phyloP scores from a whole-genome alignment of 2,329 filamentous ascomycete species.

The Domatiomyces catenatus region DNA sequence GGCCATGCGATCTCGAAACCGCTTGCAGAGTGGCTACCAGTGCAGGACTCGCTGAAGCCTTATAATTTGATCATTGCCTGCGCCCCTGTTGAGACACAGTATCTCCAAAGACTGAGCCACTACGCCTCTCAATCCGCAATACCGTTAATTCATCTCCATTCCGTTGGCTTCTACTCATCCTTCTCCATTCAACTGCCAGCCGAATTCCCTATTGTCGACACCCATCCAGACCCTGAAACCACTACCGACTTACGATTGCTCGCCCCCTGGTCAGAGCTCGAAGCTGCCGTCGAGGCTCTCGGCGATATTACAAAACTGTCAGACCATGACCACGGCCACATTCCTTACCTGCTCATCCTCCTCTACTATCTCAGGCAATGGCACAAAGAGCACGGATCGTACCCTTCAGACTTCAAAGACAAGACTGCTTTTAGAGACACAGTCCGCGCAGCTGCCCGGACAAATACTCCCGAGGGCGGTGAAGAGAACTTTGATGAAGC shows the following conservation, averaged over 20 bases:
- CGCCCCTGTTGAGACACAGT: conserved; percentile 40
- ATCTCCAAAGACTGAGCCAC: conserved; percentile 35
- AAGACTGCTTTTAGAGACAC: conserved; percentile 68
- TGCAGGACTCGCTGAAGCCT: conserved; percentile 25
- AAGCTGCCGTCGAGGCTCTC: conserved; percentile 49
- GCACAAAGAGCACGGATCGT: conserved; percentile 55
- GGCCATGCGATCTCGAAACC: conserved; percentile 48
- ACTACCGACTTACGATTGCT: conserved; percentile 74
- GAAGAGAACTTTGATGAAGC: conserved; percentile 98
- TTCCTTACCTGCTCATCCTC: conserved; percentile 73
- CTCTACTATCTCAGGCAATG: conserved; percentile 70
- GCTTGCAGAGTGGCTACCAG: conserved; percentile 25
- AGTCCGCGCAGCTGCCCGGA: conserved; percentile 53
- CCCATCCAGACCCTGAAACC: conserved; percentile 76
- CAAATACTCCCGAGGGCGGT: conserved; percentile 61
- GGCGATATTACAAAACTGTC: conserved; percentile 52
- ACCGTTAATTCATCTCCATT: conserved; percentile 70
- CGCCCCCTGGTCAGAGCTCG: conserved; percentile 70
- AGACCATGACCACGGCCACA: conserved; percentile 73
- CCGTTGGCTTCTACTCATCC: conserved; percentile 79
- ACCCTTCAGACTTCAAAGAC: conserved; percentile 63
- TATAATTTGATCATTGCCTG: conserved; percentile 49
- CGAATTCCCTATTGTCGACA: conserved; percentile 87
- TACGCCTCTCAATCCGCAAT: conserved; percentile 44
- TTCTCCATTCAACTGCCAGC: conserved; percentile 65